Evolutionary conservation across 495 filamentous ascomycete species (phyloP), one percentile per base, ranked within the genome.

Genomic region (Penicillium coffeae): DNA sequence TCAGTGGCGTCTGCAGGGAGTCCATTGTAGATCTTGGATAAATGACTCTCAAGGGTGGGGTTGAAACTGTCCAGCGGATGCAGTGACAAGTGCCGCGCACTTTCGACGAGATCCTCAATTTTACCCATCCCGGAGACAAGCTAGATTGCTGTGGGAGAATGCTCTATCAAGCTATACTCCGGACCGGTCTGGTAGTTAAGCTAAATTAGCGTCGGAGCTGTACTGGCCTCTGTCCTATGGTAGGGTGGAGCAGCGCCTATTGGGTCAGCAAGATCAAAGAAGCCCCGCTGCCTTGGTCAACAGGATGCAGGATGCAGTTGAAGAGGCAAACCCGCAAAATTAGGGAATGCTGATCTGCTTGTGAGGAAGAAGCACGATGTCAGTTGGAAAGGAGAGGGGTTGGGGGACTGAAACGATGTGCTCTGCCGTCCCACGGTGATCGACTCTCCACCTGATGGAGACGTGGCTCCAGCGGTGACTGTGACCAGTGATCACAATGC

Each of bases 1-100:
- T 41, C 38, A n/a, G 35, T 9, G 14, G 21, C 16, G 3, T 35
- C 14, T 3, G 40, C 39, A 14, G 37, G 46, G 21, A 71, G 35
- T 1, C 59, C 50, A 12, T 56, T 45, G 47, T 71, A 68, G 54
- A 72, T 69, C 33, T 60, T 48, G 35, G 66, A 44, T 13, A 75
- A 46, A 36, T 71, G 60, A 1, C 48, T 21, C 16, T 65, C 48
- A 13, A 73, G 44, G 1, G 58, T 42, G 6, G 63, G 46, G 27
- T 68, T 61, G 43, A 73, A 69, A 22, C 27, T 33, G 3, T 62
- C 52, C 10, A 54, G 39, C 13, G 45, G 42, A 15, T 47, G 52
- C n/a, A 64, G 36, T 1, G 50, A 45, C 1, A 64, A 44, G 16
- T 59, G 47, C 2, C 52, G 48, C 16, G 60, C 58, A 19, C 48